Conservation (phyloP, 257 asterid genomes). For the Penstemon davidsonii region DNA sequence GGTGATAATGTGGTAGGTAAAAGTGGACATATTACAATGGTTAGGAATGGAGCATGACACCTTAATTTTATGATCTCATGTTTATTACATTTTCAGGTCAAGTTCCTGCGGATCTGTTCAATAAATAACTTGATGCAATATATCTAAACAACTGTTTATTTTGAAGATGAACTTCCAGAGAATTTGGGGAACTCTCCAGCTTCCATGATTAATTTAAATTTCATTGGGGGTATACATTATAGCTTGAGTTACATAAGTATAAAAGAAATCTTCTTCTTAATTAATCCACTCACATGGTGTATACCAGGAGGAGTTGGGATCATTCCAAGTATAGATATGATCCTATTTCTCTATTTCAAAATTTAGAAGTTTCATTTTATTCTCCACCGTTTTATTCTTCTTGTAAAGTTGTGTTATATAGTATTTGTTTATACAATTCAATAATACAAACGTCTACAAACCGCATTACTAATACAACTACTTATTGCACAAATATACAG, state of each 20-base stretch:
- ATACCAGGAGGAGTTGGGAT: constrained; percentile 77
- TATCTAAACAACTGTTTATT: constrained; percentile 74
- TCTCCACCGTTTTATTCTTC: no score
- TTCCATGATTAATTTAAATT: constrained; percentile 61
- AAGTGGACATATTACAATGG: no score
- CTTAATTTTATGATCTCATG: constrained; percentile 73
- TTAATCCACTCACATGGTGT: constrained; percentile 81
- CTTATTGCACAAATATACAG: no score
- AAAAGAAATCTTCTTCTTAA: constrained; percentile 71
- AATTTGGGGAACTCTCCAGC: constrained; percentile 85
- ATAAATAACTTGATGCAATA: constrained; percentile 70
- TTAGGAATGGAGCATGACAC: neutral
- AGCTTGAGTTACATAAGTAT: constrained; percentile 68
- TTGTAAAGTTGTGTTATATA: no score
- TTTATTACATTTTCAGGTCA: constrained; percentile 67
- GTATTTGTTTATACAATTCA: no score
- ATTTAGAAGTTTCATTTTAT: no score
- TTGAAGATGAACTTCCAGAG: constrained; percentile 52
- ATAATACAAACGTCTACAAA: no score
- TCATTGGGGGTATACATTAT: constrained; percentile 65
- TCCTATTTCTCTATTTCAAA: constrained; percentile 15
- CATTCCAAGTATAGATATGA: no score
- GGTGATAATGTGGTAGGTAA: no score
- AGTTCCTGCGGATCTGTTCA: constrained; percentile 65
- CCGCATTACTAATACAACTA: no score